These are phyloP conservation scores for Acacia pycnantha DNA, from an alignment of 331 rosid species.

Conservation along the genomic window DNA sequence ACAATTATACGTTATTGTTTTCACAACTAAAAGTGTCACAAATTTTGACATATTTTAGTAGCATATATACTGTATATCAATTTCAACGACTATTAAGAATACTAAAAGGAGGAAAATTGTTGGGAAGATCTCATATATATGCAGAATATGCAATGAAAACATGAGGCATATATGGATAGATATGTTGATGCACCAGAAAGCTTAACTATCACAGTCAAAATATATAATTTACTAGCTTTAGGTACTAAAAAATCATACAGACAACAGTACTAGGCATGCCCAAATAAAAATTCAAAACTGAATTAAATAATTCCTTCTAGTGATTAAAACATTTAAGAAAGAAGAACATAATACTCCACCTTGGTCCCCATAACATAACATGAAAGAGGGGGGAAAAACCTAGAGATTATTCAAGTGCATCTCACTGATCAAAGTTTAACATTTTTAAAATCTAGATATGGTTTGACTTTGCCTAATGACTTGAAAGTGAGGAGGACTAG, in stretches of 20 bases:
- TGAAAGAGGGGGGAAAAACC: neutral
- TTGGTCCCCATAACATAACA: neutral
- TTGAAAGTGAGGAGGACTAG: too few relatives aligned
- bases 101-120: neutral
- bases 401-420: neutral
- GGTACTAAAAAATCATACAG: neutral
- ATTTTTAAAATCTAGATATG: neutral
- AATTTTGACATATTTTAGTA: neutral
- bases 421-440: neutral
- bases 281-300: neutral
- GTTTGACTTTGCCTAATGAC: conserved; percentile 41
- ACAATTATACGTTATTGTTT: too few relatives aligned
- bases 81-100: neutral
- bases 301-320: neutral
- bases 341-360: neutral
- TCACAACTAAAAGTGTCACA: neutral
- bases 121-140: neutral
- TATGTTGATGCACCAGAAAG: neutral
- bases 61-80: too few relatives aligned
- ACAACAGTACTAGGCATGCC: neutral
- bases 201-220: neutral
- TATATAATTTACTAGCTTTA: neutral
- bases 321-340: neutral
- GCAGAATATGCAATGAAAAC: neutral
- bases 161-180: neutral